Evolutionary conservation across 768 basidiomycete genomes (phyloP), one percentile per base, ranked within the genome.

Genomic region (Trametes cubensis): DNA sequence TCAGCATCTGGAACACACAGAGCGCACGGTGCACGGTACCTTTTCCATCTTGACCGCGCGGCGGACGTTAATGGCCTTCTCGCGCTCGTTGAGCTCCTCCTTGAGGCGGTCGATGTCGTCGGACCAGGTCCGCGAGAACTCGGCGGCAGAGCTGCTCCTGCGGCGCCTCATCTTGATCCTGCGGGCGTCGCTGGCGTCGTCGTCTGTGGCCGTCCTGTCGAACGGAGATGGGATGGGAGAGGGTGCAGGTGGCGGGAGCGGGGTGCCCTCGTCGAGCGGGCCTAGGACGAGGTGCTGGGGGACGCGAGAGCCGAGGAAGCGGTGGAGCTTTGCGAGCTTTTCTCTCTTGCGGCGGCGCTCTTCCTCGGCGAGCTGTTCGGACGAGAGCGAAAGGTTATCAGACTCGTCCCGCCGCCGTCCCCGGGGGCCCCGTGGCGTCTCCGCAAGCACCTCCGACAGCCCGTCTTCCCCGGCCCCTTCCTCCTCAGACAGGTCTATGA

Each of bases 41-140:
- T 89, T 88, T 75, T 93, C 90, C 90, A 94, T 93, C 75, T 94
- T 94, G 70, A 87, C 80, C 41, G 90, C 91, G 53, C 92, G 77
- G 51, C 86, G 81, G 48, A 94, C 90, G 68, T 89, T 90, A 69
- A 88, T 82, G 15, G 88, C 87, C 76, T 91, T 92, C 71, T 93
- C 90, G 65, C 76, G 80, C 28, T 84, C 85, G 67, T 85, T 81
- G 50, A 94, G 79, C 61, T 90, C 87, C 70, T 85, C 88, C 73
- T 83, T 89, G 45, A 86, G 72, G 34, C 88, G 79, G 63, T 90
- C 89, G 41, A 83, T 71, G 38, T 83, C 80, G 52, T 83, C 83
- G 13, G 75, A 75, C 85, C 84, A 85, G 4, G 74, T 71, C n/a
- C 76, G 70, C 30, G 79, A 73, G 48, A 80, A 72, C 28, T 81